Base-by-base conservation (phyloP, 192 early-diverging fungal genomes). In the Coemansia sp. region DNA sequence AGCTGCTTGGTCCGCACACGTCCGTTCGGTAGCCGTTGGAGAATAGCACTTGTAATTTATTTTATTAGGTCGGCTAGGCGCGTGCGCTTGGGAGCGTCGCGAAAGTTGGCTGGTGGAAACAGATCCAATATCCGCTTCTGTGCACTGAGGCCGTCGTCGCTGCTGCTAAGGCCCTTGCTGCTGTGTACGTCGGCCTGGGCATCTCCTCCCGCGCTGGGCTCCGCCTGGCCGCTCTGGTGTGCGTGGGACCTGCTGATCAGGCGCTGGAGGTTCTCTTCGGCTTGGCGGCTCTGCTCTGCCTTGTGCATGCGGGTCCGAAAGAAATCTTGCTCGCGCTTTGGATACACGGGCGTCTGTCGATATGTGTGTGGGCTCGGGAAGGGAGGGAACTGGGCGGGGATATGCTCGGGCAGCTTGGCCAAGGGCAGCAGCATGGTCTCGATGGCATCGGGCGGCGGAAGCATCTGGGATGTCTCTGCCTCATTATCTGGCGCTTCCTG, bases 261-360 rank as follows among this genome's bases (percentile, higher is more conserved):
- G 10, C 68, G 61, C 31, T 72, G 68, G 19, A 72, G 53, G 37
- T 72, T 72, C 34, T 60, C 68, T 38, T 72, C 68, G 3, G 68
- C 68, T 44, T 72, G 68, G 16, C 68, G 61, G 43, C 68, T 72
- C 27, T 72, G 68, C 37, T 72, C 68, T 12, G 68, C 68, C 23
- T 72, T 72, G 56, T 72, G 61, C 56, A 72, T 53, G 7, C 68
- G 68, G 8, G 45, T 72, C 21, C 61, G 61, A 72, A 72, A 72
- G 45, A 72, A 64, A 22, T 72, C 68, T 25, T 72, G 61, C 53
- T 64, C 61, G 27, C 68, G 61, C 49, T 72, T 49, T 7, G 68
- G 68, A 42, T 45, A 60, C 26, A 72, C 68, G 0, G 68, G 56
- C 13, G 68, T 72, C 34, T 56, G 68, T 41, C 54, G 56, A 28